phyloP scores from a whole-genome alignment of 2,329 filamentous ascomycete genomes.

The Ophiostoma australiae region DNA sequence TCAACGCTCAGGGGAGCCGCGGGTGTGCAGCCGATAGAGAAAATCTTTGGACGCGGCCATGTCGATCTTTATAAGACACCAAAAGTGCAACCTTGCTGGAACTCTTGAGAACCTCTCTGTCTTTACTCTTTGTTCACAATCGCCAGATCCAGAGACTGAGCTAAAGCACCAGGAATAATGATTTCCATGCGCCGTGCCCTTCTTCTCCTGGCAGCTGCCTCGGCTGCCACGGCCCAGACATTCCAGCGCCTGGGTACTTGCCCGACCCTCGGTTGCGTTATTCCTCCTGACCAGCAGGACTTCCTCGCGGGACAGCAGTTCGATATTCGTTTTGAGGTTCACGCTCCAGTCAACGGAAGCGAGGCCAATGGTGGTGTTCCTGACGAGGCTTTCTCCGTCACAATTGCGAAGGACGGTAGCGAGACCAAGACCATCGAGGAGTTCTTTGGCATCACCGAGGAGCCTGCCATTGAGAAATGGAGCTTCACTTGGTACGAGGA shows the following conservation, averaged over 20 bases:
- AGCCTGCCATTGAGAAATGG: slow-evolving; percentile 59
- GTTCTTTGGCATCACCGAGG: slow-evolving; percentile 26
- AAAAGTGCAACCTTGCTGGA: background rate
- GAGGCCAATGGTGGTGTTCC: slow-evolving; percentile 28
- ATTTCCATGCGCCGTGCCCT: background rate
- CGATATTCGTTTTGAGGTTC: slow-evolving; percentile 43
- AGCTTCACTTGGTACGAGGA: slow-evolving; percentile 82
- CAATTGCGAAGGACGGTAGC: slow-evolving; percentile 11
- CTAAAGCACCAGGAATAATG: background rate
- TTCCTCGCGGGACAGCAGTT: slow-evolving; percentile 60
- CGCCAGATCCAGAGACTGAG: background rate
- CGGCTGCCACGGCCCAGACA: slow-evolving; percentile 41
- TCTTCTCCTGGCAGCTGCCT: background rate
- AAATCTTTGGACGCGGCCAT: background rate
- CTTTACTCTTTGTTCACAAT: background rate
- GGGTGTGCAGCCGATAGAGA: background rate
- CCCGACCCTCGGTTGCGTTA: slow-evolving; percentile 54
- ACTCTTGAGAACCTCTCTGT: background rate
- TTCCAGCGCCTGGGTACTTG: slow-evolving; percentile 57
- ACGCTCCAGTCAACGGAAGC: slow-evolving; percentile 52
- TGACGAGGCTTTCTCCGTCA: slow-evolving; percentile 24
- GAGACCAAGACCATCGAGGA: slow-evolving; percentile 19
- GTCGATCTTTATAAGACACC: background rate
- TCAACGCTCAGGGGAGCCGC: background rate
- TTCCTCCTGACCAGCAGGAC: slow-evolving; percentile 64